Evolutionary conservation across 148 eudicot genomes (phyloP).

Genomic region (Camellia granthamiana): DNA sequence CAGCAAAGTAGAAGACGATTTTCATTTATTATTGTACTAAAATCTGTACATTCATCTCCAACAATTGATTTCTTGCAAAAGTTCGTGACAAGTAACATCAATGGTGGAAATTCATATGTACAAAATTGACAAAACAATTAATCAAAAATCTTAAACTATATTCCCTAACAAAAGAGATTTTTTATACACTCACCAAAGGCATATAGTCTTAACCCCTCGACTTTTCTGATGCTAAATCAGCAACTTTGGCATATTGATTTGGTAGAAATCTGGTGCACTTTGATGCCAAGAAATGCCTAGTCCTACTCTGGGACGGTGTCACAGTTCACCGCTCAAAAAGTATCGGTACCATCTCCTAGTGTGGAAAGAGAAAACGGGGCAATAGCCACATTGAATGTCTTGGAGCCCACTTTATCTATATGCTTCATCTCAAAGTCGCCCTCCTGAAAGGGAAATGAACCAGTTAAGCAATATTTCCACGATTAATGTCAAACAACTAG

Average conservation of each 20-base stretch:
- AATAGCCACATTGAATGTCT: slow-evolving; percentile 76
- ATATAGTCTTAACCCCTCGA: background rate
- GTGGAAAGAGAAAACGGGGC: slow-evolving; percentile 90
- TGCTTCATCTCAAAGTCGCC: slow-evolving; percentile 98
- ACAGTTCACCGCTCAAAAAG: slow-evolving; percentile 34
- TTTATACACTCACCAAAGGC: slow-evolving; percentile 1
- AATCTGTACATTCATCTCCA: slow-evolving; percentile 6
- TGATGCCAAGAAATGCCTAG: background rate
- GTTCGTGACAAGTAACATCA: background rate
- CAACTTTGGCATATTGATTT: background rate
- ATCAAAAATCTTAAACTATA: background rate
- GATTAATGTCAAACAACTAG: background rate
- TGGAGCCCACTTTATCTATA: slow-evolving; percentile 66
- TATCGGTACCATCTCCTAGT: slow-evolving; percentile 63
- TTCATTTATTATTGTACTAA: background rate
- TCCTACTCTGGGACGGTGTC: background rate
- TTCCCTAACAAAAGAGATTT: background rate
- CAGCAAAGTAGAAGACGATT: background rate
- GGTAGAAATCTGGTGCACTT: background rate
- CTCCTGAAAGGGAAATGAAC: slow-evolving; percentile 46
- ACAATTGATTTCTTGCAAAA: background rate
- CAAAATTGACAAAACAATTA: background rate
- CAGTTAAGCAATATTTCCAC: background rate
- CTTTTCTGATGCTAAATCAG: slow-evolving; percentile 10
- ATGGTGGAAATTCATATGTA: background rate